These are phyloP conservation scores for Emergomyces pasteurianus DNA, from an alignment of 2,329 filamentous ascomycete genomes.

Conservation along the genomic window DNA sequence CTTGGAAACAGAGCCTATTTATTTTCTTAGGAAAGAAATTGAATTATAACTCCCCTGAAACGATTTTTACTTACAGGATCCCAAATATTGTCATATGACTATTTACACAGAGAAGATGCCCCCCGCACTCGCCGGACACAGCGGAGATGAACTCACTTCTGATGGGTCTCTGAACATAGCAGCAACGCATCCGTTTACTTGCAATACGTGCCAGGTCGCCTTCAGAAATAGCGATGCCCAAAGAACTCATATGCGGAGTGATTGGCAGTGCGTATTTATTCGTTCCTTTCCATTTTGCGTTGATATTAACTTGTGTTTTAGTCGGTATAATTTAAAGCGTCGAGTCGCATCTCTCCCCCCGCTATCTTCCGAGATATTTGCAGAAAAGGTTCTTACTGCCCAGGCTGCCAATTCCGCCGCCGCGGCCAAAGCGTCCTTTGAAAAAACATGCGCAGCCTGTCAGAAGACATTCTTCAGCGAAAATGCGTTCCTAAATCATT, in stretches of 20 bases:
- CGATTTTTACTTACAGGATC: background rate
- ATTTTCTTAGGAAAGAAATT: background rate
- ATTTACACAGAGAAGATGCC: conserved; percentile 7
- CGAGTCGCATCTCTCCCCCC: conserved; percentile 43
- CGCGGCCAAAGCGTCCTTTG: conserved; percentile 77
- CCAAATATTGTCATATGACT: too few relatives aligned
- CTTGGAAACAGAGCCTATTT: background rate
- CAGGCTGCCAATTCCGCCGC: conserved; percentile 74
- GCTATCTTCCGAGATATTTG: conserved; percentile 92
- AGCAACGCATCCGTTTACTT: conserved; percentile 77
- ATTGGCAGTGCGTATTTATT: conserved; percentile 76
- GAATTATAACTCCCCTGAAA: background rate
- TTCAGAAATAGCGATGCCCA: conserved; percentile 91
- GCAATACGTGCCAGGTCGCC: conserved; percentile 95
- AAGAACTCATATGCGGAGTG: conserved; percentile 90
- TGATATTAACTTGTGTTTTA: conserved; percentile 25
- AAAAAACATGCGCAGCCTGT: conserved; percentile 70
- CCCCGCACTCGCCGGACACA: background rate
- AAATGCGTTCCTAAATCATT: conserved; percentile 87
- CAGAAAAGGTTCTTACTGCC: conserved; percentile 87
- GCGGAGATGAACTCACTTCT: conserved; percentile 7
- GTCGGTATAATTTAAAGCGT: conserved; percentile 89
- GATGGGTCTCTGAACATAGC: conserved; percentile 16
- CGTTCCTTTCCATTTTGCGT: background rate
- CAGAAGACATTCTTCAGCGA: conserved; percentile 92